A percentile compares a stretch with the other conserved stretches of the same genome.
Conservation (phyloP, 2,329 filamentous ascomycete genomes). For the Neopestalotiopsis sp. region DNA sequence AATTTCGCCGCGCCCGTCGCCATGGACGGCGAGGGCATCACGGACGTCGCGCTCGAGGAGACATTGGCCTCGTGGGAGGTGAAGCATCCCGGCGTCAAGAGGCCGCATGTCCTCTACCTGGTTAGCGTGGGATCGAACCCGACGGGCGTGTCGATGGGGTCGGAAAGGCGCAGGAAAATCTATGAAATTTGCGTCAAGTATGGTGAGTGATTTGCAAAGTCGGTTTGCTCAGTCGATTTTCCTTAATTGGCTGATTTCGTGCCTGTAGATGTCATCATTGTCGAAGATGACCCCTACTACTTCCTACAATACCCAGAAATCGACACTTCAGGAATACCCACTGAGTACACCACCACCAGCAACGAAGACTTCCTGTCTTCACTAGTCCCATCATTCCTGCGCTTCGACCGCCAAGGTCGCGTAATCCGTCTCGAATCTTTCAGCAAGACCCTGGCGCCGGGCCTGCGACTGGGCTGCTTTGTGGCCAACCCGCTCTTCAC, state of each 20-base stretch:
- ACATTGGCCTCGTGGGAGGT: conserved; percentile 30
- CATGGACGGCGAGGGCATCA: conserved; percentile 34
- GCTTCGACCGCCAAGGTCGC: conserved; percentile 68
- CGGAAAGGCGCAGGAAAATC: conserved; percentile 52
- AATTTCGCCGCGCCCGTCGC: conserved; percentile 30
- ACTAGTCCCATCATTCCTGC: conserved; percentile 67
- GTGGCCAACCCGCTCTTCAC: conserved; percentile 35
- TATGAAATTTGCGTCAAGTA: conserved; percentile 37
- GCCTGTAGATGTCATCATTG: conserved; percentile 52
- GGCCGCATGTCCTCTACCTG: conserved; percentile 26
- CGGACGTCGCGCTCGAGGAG: conserved; percentile 25
- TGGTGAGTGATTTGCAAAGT: conserved; percentile 27
- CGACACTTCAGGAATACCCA: not conserved
- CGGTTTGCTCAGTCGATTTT: too few relatives aligned
- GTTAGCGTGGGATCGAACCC: conserved; percentile 69
- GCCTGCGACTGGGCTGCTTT: conserved; percentile 72
- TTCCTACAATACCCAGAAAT: conserved; percentile 65
- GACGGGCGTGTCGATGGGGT: conserved; percentile 66
- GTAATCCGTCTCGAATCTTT: conserved; percentile 75
- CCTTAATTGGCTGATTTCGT: conserved; percentile 16
- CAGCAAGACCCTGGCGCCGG: conserved; percentile 73
- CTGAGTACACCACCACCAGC: not conserved
- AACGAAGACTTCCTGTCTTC: conserved; percentile 13
- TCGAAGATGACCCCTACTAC: conserved; percentile 76
- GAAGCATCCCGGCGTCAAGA: conserved; percentile 12